Evolutionary conservation across 2,329 filamentous ascomycete species (phyloP).

Genomic region (Fusarium falciforme): DNA sequence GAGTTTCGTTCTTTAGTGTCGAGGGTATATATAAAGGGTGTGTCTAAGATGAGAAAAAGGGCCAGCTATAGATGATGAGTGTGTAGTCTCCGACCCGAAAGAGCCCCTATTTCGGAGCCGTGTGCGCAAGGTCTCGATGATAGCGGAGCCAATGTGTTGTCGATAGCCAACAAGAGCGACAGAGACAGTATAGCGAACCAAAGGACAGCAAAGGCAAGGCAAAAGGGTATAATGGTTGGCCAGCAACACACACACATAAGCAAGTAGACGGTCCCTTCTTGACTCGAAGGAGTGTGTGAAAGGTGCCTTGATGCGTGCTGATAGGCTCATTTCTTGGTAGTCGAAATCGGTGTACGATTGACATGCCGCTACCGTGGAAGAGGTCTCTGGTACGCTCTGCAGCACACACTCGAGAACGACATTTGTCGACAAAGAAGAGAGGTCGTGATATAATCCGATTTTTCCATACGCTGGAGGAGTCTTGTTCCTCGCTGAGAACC

Average conservation of each 20-base stretch:
- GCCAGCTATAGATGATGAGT: background rate
- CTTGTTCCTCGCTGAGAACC: background rate
- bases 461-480: background rate
- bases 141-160: fast-evolving
- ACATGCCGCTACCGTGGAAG: background rate
- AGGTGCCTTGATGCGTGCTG: too few relatives aligned
- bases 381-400: background rate
- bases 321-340: too few relatives aligned
- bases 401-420: background rate
- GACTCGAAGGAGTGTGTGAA: background rate
- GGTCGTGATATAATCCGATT: background rate
- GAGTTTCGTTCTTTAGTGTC: background rate
- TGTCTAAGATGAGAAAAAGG: background rate
- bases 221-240: background rate
- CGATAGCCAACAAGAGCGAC: background rate
- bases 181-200: background rate
- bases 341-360: background rate
- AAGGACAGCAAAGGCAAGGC: background rate
- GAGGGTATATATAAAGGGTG: background rate
- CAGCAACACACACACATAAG: background rate
- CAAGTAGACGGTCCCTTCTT: background rate
- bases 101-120: too few relatives aligned
- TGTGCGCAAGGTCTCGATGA: background rate
- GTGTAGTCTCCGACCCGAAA: background rate
- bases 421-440: background rate